Base-by-base conservation (phyloP, 176 grass and related monocot species). In the Avena eriantha region DNA sequence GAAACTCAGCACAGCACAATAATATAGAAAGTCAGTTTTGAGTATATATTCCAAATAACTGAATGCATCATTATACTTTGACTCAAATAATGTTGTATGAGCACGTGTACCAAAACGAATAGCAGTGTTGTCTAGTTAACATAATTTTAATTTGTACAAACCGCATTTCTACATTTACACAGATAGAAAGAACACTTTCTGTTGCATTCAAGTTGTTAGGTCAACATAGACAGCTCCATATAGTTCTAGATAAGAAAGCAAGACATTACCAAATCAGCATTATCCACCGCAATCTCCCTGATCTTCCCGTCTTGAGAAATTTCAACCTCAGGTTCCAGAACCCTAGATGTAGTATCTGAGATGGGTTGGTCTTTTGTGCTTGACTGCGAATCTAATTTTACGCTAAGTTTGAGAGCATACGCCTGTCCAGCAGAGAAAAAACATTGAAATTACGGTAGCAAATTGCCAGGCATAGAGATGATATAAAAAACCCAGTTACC, bases 221-320 rank as follows among this genome's bases (percentile, higher is more conserved):
- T 22, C 29, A 74, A 81, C 3, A 74, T 59, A 64, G 16, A 36
- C 19, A 63, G 10, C n/a, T 39, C 48, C 43, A 84, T 41, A 0
- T 22, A 72, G 77, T 83, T 85, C 31, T 45, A 61, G 11, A 3
- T 59, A 76, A 24, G 2, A 41, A 2, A 18, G 58, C 17, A 55
- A 69, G 34, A 73, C 47, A 82, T 85, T 91, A 92, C 90, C 86
- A 85, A 85, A 89, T 91, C 89, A 79, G 89, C 83, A 89, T 84
- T 89, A 76, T 99, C 94, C 82, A 99, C 89, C 53, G 90, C 80
- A 87, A 99, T 99, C 89, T 99, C 97, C 79, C 92, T 89, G 82
- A 99, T 93, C 89, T 94, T 96, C 84, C 91, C 93, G 87, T 94
- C 92, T 90, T 93, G 94, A 89, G 89, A 80, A 84, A 85, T 79